phyloP scores from a whole-genome alignment of 2,329 filamentous ascomycete species.

The Aspergillus texensis region DNA sequence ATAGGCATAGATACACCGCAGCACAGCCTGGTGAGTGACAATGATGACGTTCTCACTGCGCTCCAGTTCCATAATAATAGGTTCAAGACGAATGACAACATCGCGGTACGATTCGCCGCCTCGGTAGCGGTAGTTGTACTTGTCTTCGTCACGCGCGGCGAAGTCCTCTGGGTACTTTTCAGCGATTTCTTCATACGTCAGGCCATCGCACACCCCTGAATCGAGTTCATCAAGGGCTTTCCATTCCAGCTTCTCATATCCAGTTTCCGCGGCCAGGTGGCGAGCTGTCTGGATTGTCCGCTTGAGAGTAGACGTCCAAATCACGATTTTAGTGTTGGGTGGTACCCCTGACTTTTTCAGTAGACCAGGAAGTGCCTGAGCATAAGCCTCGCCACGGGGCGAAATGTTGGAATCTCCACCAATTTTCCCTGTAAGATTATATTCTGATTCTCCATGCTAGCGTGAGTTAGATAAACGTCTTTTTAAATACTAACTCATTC shows the following conservation, averaged over 20 bases:
- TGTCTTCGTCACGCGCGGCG: conserved; percentile 91
- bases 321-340: conserved; percentile 61
- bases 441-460: conserved; percentile 91
- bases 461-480: conserved; percentile 21
- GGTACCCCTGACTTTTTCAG: conserved; percentile 86
- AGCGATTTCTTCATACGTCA: conserved; percentile 95
- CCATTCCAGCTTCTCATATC: conserved; percentile 95
- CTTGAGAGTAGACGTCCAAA: conserved; percentile 75
- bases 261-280: conserved; percentile 68
- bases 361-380: conserved; percentile 78
- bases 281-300: conserved; percentile 91
- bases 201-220: conserved; percentile 91
- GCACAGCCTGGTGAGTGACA: conserved; percentile 94
- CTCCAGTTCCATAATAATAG: conserved; percentile 99
- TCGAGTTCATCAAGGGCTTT: conserved; percentile 98
- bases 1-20: conserved; percentile 97
- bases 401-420: conserved; percentile 90
- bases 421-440: conserved; percentile 87
- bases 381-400: conserved; percentile 82
- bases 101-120: conserved; percentile 96
- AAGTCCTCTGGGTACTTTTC: conserved; percentile 93
- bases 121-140: conserved; percentile 99
- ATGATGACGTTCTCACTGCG: conserved; percentile 96
- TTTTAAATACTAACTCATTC: neutral
- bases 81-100: conserved; percentile 94